Percentiles rank a stretch among this genome's conserved stretches.
These are phyloP conservation scores for Leccinum huronense DNA, from an alignment of 1,284 basidiomycete species.

Conservation along the genomic window DNA sequence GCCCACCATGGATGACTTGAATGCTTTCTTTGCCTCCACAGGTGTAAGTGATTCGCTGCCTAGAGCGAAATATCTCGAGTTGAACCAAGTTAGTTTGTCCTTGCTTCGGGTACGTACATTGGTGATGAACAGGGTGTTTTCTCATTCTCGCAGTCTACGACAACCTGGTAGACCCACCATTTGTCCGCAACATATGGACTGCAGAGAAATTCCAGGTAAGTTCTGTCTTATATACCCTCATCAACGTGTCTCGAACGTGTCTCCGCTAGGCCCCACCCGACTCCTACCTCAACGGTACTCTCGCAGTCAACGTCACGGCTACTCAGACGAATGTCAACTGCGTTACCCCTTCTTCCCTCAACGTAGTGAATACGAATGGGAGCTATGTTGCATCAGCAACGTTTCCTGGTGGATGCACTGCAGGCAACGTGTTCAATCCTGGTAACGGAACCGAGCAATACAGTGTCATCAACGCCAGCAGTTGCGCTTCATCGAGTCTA, in stretches of 20 bases:
- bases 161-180: conserved; percentile 51
- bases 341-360: conserved; percentile 37
- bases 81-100: conserved; percentile 37
- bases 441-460: conserved; percentile 44
- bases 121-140: conserved; percentile 3
- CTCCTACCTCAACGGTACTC: conserved; percentile 48
- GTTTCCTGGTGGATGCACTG: conserved; percentile 46
- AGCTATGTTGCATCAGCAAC: conserved; percentile 41
- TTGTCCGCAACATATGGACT: conserved; percentile 49
- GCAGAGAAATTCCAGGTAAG: conserved; percentile 49
- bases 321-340: conserved; percentile 51
- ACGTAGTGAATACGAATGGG: conserved; percentile 25
- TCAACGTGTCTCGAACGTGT: neutral
- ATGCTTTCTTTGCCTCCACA: conserved; percentile 56
- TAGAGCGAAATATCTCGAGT: neutral
- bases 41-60: conserved; percentile 41
- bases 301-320: conserved; percentile 53
- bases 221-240: neutral
- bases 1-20: conserved; percentile 44
- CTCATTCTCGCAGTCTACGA: conserved; percentile 43
- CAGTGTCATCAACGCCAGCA: conserved; percentile 43
- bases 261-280: conserved; percentile 37
- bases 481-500: conserved; percentile 35
- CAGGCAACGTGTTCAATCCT: conserved; percentile 40
- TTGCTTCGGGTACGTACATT: conserved; percentile 39